phyloP scores from a whole-genome alignment of 352 stramenopile species.

The Pythium coloratum region DNA sequence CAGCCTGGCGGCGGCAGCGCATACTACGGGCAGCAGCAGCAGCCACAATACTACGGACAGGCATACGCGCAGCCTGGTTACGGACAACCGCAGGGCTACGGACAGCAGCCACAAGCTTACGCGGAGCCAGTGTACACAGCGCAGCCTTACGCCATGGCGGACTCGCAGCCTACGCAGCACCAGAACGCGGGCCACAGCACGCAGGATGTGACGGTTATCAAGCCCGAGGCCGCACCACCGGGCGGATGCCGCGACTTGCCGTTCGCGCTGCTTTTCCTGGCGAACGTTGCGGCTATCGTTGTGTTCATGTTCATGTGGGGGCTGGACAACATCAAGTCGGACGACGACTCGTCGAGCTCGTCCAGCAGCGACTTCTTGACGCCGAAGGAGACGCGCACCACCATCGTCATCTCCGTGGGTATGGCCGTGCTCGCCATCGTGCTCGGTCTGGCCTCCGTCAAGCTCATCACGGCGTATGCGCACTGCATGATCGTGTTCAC shows the following conservation, averaged over 20 bases:
- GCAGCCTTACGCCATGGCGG: slow-evolving; percentile 24
- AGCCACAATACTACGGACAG: slow-evolving; percentile 35
- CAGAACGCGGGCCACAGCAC: slow-evolving; percentile 29
- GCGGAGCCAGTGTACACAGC: slow-evolving; percentile 10
- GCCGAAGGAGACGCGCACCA: slow-evolving; percentile 43
- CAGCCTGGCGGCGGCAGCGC: slow-evolving; percentile 1
- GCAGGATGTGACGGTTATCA: slow-evolving; percentile 65
- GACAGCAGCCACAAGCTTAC: slow-evolving; percentile 19
- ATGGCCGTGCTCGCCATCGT: slow-evolving; percentile 55
- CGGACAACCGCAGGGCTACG: slow-evolving; percentile 19
- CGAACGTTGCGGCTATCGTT: slow-evolving; percentile 77
- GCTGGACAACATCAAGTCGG: slow-evolving; percentile 56
- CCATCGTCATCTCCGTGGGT: slow-evolving; percentile 21
- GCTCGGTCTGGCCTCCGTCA: slow-evolving; percentile 64
- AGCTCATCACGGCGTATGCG: slow-evolving; percentile 79
- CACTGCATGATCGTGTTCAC: slow-evolving; percentile 84
- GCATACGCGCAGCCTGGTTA: slow-evolving; percentile 22
- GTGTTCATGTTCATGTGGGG: slow-evolving; percentile 66
- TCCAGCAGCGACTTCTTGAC: slow-evolving; percentile 37
- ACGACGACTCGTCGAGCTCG: slow-evolving; percentile 33
- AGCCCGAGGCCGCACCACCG: slow-evolving; percentile 42
- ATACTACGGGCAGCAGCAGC: slow-evolving; percentile 39
- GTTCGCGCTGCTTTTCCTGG: slow-evolving; percentile 76
- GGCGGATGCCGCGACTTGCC: slow-evolving; percentile 72
- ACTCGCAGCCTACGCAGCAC: slow-evolving; percentile 28